A percentile compares a stretch with the other conserved stretches of the same genome.
These are phyloP conservation scores for Carallia pectinifolia DNA, from an alignment of 345 rosid genomes.

Conservation along the genomic window DNA sequence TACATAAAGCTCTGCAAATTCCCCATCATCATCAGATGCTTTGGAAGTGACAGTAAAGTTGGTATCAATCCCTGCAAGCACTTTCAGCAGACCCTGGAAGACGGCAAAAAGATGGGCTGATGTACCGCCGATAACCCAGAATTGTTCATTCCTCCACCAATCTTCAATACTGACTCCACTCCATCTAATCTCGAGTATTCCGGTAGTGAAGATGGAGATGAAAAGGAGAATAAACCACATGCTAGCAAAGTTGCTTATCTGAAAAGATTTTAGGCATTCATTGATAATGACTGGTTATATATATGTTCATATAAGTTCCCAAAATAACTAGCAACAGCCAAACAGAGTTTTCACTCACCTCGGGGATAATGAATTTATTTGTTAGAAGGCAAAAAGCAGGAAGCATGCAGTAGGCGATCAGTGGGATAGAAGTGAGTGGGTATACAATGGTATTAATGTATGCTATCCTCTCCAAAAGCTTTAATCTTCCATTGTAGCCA, in stretches of 20 bases:
- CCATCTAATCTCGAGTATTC: conserved; percentile 95
- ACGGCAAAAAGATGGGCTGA: conserved; percentile 98
- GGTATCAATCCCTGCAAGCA: conserved; percentile 96
- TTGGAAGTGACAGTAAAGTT: conserved; percentile 97
- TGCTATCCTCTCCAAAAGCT: conserved; percentile 84
- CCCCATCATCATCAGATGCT: conserved; percentile 94
- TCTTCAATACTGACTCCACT: conserved; percentile 93
- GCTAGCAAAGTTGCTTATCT: conserved; percentile 98
- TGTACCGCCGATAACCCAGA: conserved; percentile 99
- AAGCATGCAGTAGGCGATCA: conserved; percentile 85
- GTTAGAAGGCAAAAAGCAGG: conserved; percentile 98
- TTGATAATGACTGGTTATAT: not conserved
- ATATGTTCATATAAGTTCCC: not conserved
- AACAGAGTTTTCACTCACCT: conserved; percentile 45
- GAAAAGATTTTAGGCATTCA: conserved; percentile 20
- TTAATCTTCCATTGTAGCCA: conserved; percentile 82
- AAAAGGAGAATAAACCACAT: conserved; percentile 98
- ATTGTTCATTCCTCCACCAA: conserved; percentile 99
- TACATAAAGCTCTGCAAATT: conserved; percentile 88
- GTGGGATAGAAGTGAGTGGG: conserved; percentile 90
- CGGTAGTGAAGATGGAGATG: conserved; percentile 76
- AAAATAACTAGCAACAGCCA: not conserved
- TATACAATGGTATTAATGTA: conserved; percentile 96
- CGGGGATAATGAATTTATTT: conserved; percentile 88
- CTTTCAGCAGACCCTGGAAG: conserved; percentile 95